Base-by-base conservation (phyloP, 2,329 filamentous ascomycete genomes). In the Colletotrichum godetiae region DNA sequence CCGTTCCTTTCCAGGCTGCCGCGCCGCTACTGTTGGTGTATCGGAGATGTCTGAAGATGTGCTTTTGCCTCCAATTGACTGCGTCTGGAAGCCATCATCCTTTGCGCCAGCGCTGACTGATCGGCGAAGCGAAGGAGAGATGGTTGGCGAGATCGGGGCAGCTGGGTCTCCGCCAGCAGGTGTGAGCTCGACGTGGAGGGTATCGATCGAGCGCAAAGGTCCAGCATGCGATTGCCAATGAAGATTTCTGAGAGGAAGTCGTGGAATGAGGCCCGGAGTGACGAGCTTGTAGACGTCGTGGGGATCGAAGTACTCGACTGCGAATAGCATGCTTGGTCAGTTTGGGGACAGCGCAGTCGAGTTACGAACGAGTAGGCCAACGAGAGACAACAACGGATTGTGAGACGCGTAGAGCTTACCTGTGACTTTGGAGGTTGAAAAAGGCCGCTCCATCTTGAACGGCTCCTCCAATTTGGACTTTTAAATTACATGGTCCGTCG, bases 221-320 rank as follows among this genome's bases (percentile, higher is more conserved):
- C 97, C 93, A 33, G 93, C 93, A 74, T 97, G 94, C 15, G 97
- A 98, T 82, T 98, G 97, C 97, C 97, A 99, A 80, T 98, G 95
- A 58, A 99, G 91, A 79, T 98, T 97, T 76, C 92, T 93, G 49
- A 99, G 88, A 42, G 97, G 97, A 0, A 98, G 88, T 67, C 94
- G 93, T 55, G 93, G 88, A 53, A 93, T 88, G 71, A 99, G 87
- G 71, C 95, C 92, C 3, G 94, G 91, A 12, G 93, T 92, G 56
- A 98, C 87, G 65, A 96, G 89, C 72, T 94, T 92, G 84, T 96
- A 98, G 75, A 98, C 90, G 79, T 94, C 92, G 81, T 94, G 93
- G 66, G 97, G 96, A 85, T 99, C 97, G 85, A 94, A 95, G 85
- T 98, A 99, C 87, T 98, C 95, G 86, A 98, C 95, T 97, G 78